Evolutionary conservation across 495 filamentous ascomycete genomes (phyloP).

Genomic region (Antarctomyces pellizariae): DNA sequence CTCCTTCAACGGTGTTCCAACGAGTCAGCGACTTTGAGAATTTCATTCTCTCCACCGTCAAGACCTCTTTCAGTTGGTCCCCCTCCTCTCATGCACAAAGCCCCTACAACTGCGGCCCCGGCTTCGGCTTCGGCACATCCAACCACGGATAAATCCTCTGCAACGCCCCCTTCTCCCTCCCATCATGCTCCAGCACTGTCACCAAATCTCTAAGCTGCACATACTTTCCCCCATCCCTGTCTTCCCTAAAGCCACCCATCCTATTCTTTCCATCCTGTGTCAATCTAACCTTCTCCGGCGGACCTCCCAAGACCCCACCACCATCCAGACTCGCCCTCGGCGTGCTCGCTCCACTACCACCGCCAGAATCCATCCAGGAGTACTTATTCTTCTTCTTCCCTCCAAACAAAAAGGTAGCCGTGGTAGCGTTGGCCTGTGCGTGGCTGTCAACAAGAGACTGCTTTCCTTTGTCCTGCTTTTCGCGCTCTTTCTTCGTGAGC

Average conservation of each 20-base stretch:
- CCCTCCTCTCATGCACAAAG: no score
- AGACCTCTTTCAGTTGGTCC: no score
- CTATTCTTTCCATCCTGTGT: slow-evolving; percentile 19
- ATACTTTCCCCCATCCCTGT: slow-evolving; percentile 30
- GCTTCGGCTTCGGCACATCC: slow-evolving; percentile 17
- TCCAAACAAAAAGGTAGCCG: slow-evolving; percentile 26
- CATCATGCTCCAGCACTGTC: slow-evolving; percentile 35
- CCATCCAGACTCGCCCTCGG: slow-evolving; percentile 15
- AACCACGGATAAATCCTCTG: slow-evolving; percentile 28
- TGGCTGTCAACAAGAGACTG: slow-evolving; percentile 27
- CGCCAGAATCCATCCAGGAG: slow-evolving; percentile 28
- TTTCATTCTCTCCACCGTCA: no score
- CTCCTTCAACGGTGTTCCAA: no score
- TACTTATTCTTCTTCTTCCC: slow-evolving; percentile 32
- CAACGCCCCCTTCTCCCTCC: slow-evolving; percentile 26
- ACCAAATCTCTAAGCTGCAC: slow-evolving; percentile 54
- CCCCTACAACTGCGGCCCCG: no score
- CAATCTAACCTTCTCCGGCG: slow-evolving; percentile 11
- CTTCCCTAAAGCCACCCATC: slow-evolving; percentile 39
- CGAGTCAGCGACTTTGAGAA: no score
- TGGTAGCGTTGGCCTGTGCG: slow-evolving; percentile 29
- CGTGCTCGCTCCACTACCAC: slow-evolving; percentile 22
- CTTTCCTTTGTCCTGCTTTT: slow-evolving; percentile 28
- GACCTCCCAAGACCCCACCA: slow-evolving; percentile 5
- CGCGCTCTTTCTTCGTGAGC: slow-evolving; percentile 32